Base-by-base conservation (phyloP, 2,329 filamentous ascomycete species). In the Lojkania enalia region DNA sequence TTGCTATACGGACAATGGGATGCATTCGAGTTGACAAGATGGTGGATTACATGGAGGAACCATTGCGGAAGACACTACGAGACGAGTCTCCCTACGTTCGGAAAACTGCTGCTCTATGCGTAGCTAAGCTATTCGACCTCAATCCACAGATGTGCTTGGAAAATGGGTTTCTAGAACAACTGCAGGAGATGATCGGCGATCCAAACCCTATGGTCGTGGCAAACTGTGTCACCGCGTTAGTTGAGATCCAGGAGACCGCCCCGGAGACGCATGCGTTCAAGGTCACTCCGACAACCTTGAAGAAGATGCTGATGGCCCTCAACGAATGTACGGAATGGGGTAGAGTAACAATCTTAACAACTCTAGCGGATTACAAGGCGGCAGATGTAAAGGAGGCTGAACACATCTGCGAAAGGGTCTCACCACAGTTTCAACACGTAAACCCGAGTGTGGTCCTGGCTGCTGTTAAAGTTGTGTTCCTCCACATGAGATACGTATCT, bases 241-340 rank as follows among this genome's bases (percentile, higher is more conserved):
- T 88, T 6, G 94, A 99, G 67, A 99, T 99, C 64, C 80, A 80
- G 58, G 91, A 99, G 67, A 84, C 89, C 0, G 88, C 91, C 0
- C 94, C 94, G 9, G 92, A 97, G 69, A 96, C 91, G 1, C 84
- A 84, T 52, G 94, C 92, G 3, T 77, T 99, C 42, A 78, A 89
- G 37, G 86, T 99, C 50, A 95, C 87, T 1, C 80, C 89, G 2
- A 79, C 84, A 48, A 92, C 85, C 2, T 76, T 99, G 52, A 96
- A 96, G 77, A 99, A 97, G 75, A 83, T 99, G 72, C 77, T 99
- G 35, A 88, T 97, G 83, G 94, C 94, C 0, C 76, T 99, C 58
- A 97, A 96, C 64, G 94, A 99, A 71, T 99, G 94, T 67, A 99
- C 94, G 0, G 94, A 99, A 75, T 99, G 94, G 94, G 94, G 94